Conservation (phyloP, 2,329 filamentous ascomycete species). For the Xylaria sp. region DNA sequence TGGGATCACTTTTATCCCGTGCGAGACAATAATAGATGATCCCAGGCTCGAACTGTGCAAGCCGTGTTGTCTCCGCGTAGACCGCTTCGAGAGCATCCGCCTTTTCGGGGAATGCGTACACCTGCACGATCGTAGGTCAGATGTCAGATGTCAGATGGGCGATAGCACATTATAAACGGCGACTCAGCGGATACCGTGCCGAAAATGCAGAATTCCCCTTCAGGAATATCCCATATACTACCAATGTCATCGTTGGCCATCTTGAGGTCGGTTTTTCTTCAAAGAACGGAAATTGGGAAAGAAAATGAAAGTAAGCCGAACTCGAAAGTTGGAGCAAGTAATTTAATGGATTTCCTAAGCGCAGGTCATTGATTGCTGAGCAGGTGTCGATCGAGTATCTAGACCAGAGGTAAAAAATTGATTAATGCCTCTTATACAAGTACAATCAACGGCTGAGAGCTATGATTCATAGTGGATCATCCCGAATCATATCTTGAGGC, state of each 20-base stretch:
- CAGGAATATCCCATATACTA: slow-evolving; percentile 28
- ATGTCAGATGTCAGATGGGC: not conserved
- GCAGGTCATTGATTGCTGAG: too few relatives aligned
- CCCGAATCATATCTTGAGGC: not conserved
- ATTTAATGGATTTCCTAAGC: too few relatives aligned
- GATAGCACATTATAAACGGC: not conserved
- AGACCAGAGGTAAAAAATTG: too few relatives aligned
- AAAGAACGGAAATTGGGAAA: not conserved
- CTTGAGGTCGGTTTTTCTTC: not conserved
- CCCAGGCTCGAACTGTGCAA: slow-evolving; percentile 37
- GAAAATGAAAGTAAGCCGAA: too few relatives aligned
- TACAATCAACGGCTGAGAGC: not conserved
- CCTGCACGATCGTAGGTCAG: slow-evolving; percentile 16
- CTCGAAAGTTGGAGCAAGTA: too few relatives aligned
- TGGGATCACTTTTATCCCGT: slow-evolving; percentile 37
- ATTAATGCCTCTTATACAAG: not conserved
- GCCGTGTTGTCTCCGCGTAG: slow-evolving; percentile 39
- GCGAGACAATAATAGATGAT: slow-evolving; percentile 41
- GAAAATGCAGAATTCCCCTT: slow-evolving; percentile 37
- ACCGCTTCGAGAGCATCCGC: slow-evolving; percentile 41
- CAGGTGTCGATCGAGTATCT: not conserved
- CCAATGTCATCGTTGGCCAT: not conserved
- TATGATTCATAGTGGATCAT: slow-evolving; percentile 14
- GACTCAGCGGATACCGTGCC: slow-evolving; percentile 27
- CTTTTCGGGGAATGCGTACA: slow-evolving; percentile 41